Evolutionary conservation across 257 asterid species (phyloP).

Genomic region (Solanum ossicruentum): DNA sequence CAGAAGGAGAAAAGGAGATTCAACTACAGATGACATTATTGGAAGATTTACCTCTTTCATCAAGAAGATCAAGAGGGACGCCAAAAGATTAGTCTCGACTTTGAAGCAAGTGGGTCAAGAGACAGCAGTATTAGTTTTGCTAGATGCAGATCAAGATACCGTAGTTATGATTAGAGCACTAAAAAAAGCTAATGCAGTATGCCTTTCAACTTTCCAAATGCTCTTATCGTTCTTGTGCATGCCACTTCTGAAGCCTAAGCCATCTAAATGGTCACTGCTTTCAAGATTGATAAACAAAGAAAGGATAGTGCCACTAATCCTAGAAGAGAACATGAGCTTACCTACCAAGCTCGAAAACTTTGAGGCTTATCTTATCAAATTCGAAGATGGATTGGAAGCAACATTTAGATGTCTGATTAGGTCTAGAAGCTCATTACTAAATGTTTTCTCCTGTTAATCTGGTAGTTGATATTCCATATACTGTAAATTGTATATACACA

Average conservation of each 20-base stretch:
- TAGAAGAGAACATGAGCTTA: background rate
- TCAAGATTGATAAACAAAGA: conserved; percentile 15
- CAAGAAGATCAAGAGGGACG: conserved; percentile 17
- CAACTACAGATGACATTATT: background rate
- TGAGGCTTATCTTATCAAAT: background rate
- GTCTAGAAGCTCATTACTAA: background rate
- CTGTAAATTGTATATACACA: background rate
- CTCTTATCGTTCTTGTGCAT: conserved; percentile 8
- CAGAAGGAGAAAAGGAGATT: conserved; percentile 11
- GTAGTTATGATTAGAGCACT: conserved; percentile 8
- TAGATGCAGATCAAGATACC: conserved; percentile 18
- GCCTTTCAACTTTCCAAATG: conserved; percentile 12
- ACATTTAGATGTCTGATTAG: background rate
- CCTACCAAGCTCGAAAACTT: conserved; percentile 5
- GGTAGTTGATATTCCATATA: background rate
- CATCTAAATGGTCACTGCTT: conserved; percentile 22
- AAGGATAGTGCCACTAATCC: conserved; percentile 3
- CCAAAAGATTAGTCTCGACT: conserved; percentile 1
- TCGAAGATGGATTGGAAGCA: background rate
- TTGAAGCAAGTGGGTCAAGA: conserved; percentile 14
- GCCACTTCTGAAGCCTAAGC: conserved; percentile 12
- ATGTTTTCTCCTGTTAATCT: background rate
- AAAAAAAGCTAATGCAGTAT: conserved; percentile 12
- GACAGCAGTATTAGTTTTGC: background rate
- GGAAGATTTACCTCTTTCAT: background rate